A percentile compares a stretch with the other conserved stretches of the same genome.
Conservation (phyloP, 495 filamentous ascomycete species). For the Terfezia boudieri region DNA sequence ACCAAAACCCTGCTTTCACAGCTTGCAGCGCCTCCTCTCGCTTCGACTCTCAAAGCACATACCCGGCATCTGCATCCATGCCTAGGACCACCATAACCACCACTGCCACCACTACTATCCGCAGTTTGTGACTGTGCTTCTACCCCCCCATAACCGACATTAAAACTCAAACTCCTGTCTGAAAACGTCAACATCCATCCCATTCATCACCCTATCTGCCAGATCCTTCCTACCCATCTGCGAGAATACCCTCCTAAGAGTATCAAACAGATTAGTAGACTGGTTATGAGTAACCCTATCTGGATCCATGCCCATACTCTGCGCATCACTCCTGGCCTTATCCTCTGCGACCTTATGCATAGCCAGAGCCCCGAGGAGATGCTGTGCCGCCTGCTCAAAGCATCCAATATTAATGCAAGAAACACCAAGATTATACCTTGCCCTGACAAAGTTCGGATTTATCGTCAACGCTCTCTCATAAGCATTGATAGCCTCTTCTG, state of each 20-base stretch:
- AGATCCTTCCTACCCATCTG: constrained; percentile 84
- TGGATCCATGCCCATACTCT: constrained; percentile 27
- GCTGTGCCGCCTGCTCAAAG: constrained; percentile 75
- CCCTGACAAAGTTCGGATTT: constrained; percentile 85
- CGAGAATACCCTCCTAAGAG: constrained; percentile 69
- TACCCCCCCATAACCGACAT: neutral
- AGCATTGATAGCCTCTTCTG: constrained; percentile 85
- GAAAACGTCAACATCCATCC: constrained; percentile 81
- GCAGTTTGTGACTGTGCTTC: too few relatives aligned
- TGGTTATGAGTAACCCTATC: constrained; percentile 52
- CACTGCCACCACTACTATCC: too few relatives aligned
- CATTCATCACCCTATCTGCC: constrained; percentile 61
- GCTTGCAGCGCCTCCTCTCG: constrained; percentile 2
- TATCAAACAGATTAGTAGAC: constrained; percentile 90
- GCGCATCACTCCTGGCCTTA: constrained; percentile 61
- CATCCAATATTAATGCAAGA: constrained; percentile 95
- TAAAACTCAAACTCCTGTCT: constrained; percentile 60
- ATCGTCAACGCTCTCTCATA: constrained; percentile 81
- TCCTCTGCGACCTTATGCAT: constrained; percentile 96
- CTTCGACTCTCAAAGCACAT: too few relatives aligned
- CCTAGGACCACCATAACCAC: too few relatives aligned
- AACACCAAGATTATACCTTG: constrained; percentile 90
- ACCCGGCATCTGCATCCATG: too few relatives aligned
- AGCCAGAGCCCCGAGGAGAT: constrained; percentile 76
- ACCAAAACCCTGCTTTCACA: constrained; percentile 15